Conservation (phyloP, 345 rosid species). For the Gossypium thurberi region DNA sequence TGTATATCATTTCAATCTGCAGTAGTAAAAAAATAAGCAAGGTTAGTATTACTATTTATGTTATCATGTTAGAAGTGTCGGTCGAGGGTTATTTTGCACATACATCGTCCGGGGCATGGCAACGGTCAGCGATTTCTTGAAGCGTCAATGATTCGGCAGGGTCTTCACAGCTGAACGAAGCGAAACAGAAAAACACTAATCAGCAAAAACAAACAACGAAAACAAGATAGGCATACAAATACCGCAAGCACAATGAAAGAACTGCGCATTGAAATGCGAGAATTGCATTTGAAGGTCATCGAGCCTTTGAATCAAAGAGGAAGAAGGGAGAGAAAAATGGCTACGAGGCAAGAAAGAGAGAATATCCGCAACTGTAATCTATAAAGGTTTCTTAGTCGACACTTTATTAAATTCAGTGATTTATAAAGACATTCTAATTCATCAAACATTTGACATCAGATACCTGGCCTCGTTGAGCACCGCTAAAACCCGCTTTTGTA, state of each 20-base stretch:
- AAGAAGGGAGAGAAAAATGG: background rate
- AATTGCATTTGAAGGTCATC: background rate
- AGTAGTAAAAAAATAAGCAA: constrained; percentile 10
- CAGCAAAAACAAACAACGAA: background rate
- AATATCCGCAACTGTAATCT: background rate
- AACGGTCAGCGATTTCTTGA: constrained; percentile 80
- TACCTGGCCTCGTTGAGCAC: constrained; percentile 98
- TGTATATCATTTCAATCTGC: constrained; percentile 97
- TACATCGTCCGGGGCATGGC: constrained; percentile 84
- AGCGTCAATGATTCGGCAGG: constrained; percentile 84
- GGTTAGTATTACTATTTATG: constrained; percentile 10
- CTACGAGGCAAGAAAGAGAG: background rate
- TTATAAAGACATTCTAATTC: background rate
- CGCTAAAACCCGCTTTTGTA: constrained; percentile 86
- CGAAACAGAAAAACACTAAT: background rate
- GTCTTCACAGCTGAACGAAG: constrained; percentile 64
- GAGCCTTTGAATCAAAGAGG: background rate
- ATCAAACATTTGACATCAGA: background rate
- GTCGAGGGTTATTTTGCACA: background rate
- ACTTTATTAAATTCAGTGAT: background rate
- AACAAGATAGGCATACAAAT: background rate
- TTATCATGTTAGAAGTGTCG: too few relatives aligned
- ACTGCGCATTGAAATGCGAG: too few relatives aligned
- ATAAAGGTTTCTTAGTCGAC: background rate
- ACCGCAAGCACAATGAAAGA: background rate